A percentile compares a stretch with the other conserved stretches of the same genome.
Evolutionary conservation across 306 rosid species (phyloP).

Genomic region (Adenanthera pavonina): DNA sequence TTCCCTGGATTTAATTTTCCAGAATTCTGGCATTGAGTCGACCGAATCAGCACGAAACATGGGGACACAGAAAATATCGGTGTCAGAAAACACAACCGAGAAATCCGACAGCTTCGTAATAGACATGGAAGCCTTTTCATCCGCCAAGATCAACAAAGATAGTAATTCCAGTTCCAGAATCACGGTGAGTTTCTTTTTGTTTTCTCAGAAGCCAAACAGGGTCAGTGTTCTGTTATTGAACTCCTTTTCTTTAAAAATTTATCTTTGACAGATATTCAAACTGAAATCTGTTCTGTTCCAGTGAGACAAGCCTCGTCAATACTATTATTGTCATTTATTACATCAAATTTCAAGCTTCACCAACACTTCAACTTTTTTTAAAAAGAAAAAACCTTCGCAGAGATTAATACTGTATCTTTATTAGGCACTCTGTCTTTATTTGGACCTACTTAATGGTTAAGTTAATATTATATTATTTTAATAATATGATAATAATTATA

Average conservation of each 20-base stretch:
- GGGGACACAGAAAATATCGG: conserved; percentile 61
- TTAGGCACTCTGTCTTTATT: no score
- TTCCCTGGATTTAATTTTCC: not conserved
- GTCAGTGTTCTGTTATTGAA: not conserved
- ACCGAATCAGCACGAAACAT: conserved; percentile 50
- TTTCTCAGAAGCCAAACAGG: not conserved
- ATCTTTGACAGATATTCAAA: not conserved
- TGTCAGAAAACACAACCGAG: conserved; percentile 53
- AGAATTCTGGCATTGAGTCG: conserved; percentile 37
- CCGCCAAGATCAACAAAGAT: conserved; percentile 51
- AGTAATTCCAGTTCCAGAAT: conserved; percentile 63
- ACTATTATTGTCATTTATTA: not conserved
- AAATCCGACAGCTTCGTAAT: conserved; percentile 76
- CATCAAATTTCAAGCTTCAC: not conserved
- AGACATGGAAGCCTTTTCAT: conserved; percentile 73
- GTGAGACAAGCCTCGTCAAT: not conserved
- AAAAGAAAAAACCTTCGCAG: not conserved
- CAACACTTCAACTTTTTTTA: no score
- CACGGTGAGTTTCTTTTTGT: conserved; percentile 43
- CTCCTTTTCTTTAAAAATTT: not conserved
- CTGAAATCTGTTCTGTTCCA: not conserved
- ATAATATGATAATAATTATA: not conserved
- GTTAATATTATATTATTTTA: not conserved
- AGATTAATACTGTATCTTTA: no score
- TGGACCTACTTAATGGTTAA: no score